These are phyloP conservation scores for Coemansia sp. DNA, from an alignment of 192 early-diverging fungal genomes.

Conservation along the genomic window DNA sequence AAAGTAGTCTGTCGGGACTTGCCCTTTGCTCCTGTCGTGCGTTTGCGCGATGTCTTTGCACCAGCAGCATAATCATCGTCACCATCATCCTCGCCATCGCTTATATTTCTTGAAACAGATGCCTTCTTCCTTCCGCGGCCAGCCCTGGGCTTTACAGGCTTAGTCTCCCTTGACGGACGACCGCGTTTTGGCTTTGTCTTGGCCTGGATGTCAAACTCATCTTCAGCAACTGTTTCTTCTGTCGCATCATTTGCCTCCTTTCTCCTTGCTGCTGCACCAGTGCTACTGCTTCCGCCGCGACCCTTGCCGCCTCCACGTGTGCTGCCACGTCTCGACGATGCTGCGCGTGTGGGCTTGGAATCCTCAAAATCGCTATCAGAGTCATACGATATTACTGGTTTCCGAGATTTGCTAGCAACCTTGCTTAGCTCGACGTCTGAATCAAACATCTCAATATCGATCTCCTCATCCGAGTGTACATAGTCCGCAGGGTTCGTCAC, in stretches of 20 bases:
- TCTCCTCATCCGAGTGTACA: conserved; percentile 51
- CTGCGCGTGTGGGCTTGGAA: conserved; percentile 25
- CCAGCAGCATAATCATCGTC: conserved; percentile 16
- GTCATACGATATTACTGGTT: conserved; percentile 16
- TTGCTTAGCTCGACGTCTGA: conserved; percentile 53
- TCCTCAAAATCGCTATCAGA: conserved; percentile 52
- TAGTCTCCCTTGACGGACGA: conserved; percentile 31
- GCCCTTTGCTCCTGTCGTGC: conserved; percentile 25
- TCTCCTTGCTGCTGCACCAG: conserved; percentile 8
- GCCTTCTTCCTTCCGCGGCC: conserved; percentile 47
- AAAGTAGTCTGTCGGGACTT: conserved; percentile 49
- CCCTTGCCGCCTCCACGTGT: conserved; percentile 33
- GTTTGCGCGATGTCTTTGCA: conserved; percentile 21
- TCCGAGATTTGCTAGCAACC: conserved; percentile 6
- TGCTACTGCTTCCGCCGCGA: conserved; percentile 34
- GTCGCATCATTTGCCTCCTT: conserved; percentile 5
- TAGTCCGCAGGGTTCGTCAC: conserved; percentile 46
- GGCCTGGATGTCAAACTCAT: conserved; percentile 21
- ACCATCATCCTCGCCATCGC: conserved; percentile 28
- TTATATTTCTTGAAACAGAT: conserved; percentile 9
- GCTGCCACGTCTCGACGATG: conserved; percentile 26
- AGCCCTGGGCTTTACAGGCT: conserved; percentile 33
- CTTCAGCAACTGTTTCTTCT: conserved; percentile 18
- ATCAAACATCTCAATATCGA: conserved; percentile 57
- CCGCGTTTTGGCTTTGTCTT: conserved; percentile 41